Evolutionary conservation across 805 yeast genomes (phyloP), one percentile per base, ranked within the genome.

Genomic region (Candida piceae): DNA sequence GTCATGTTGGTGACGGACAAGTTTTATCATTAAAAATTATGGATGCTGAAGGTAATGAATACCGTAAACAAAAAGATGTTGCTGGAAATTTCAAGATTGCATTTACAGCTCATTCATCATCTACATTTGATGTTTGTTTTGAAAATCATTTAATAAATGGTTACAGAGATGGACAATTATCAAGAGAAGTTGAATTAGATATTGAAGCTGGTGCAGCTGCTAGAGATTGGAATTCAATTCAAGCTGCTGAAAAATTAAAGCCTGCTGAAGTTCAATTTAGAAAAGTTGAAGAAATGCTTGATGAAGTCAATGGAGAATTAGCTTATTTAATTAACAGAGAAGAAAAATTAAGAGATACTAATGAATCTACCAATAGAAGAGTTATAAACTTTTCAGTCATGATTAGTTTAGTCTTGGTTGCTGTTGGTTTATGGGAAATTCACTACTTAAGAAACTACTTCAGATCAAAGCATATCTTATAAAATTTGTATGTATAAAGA

Each of bases 121-220:
- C 90, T 29, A 84, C 95, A 2, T 79, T 93, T 58, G 98, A 93
- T 63, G 76, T 93, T 38, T 93, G 98, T 63, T 84, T 93, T 64
- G 83, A 80, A 42, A 90, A 93, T 62, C 59, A 68, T 34, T 58
- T 63, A 31, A 59, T 64, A 51, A 57, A 59, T 16, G 63, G 62
- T 34, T 58, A 57, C 42, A 60, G 63, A 38, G 72, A 72, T 19
- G 66, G 69, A 31, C 44, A 47, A 32, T 52, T 73, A 48, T 60
- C 66, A 42, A 80, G 97, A 62, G 81, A 81, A 36, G 68, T 93
- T 50, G 96, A 88, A 55, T 69, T 93, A 53, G 97, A 89, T 46
- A 81, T 93, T 41, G 97, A 93, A 62, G 80, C 88, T 44, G 98
- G 98, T 30, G 85, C 97, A 35, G 85, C 88, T 53, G 98, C 97